Conservation (phyloP, 129 eudicot species). For the Flaveria robusta region DNA sequence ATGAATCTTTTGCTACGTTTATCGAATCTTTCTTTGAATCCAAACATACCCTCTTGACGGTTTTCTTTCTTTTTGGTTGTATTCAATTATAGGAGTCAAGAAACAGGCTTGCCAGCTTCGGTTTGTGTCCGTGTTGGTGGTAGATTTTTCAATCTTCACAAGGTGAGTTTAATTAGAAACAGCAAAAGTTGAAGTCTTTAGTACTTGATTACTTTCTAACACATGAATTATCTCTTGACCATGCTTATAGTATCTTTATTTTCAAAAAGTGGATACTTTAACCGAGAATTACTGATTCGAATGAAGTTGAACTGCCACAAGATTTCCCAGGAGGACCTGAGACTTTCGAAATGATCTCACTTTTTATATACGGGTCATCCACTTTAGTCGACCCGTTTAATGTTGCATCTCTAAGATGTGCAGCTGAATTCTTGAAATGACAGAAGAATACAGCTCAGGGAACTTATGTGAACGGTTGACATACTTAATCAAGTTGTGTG, state of each 20-base stretch:
- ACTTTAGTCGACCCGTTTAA: constrained; percentile 79
- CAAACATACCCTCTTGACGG: constrained; percentile 19
- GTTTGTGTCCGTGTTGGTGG: constrained; percentile 64
- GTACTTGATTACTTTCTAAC: neutral
- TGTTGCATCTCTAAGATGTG: constrained; percentile 81
- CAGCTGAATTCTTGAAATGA: constrained; percentile 83
- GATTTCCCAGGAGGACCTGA: constrained; percentile 87
- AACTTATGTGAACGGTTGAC: constrained; percentile 81
- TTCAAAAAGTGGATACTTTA: constrained; percentile 80
- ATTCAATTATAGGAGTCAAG: constrained; percentile 66
- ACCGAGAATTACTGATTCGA: constrained; percentile 54
- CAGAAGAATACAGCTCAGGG: constrained; percentile 56
- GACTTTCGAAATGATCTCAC: constrained; percentile 81
- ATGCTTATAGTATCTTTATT: constrained; percentile 54
- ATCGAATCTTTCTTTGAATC: constrained; percentile 6
- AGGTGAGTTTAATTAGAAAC: constrained; percentile 45
- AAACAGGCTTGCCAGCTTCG: constrained; percentile 83
- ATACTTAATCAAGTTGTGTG: constrained; percentile 84
- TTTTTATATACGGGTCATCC: constrained; percentile 83
- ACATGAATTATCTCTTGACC: neutral
- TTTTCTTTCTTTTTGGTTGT: constrained; percentile 22
- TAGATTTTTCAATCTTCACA: constrained; percentile 76
- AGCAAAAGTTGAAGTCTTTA: neutral
- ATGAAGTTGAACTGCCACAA: constrained; percentile 64
- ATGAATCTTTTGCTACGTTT: constrained; percentile 5